A percentile compares a stretch with the other conserved stretches of the same genome.
Evolutionary conservation across 2,329 filamentous ascomycete species (phyloP).

Genomic region (Talaromyces sp.): DNA sequence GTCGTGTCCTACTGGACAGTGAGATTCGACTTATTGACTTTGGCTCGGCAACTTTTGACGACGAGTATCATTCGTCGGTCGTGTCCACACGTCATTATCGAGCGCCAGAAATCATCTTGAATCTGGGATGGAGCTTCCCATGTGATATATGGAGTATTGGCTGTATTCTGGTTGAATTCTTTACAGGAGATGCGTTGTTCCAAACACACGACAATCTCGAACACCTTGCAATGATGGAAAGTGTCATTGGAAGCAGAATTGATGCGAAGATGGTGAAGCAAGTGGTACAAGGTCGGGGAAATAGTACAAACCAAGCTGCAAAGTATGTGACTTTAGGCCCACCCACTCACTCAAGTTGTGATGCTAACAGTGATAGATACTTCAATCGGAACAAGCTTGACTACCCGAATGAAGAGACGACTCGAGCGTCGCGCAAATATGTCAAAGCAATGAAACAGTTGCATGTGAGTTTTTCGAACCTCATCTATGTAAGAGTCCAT

Average conservation of each 20-base stretch:
- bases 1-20: constrained; percentile 59
- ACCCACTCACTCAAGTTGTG: constrained; percentile 7
- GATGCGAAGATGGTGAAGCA: constrained; percentile 52
- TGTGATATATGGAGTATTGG: constrained; percentile 67
- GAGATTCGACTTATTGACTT: constrained; percentile 65
- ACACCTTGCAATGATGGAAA: constrained; percentile 66
- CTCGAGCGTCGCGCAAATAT: constrained; percentile 60
- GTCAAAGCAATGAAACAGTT: constrained; percentile 64
- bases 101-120: constrained; percentile 63
- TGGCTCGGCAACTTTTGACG: constrained; percentile 62
- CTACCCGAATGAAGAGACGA: constrained; percentile 60
- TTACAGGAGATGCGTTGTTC: constrained; percentile 63
- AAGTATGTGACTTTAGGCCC: constrained; percentile 44
- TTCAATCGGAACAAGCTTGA: constrained; percentile 55
- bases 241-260: constrained; percentile 53
- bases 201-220: constrained; percentile 65
- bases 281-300: constrained; percentile 46
- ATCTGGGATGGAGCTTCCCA: constrained; percentile 63
- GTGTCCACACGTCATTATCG: constrained; percentile 63
- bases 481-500: not conserved
- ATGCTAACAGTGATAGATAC: constrained; percentile 43
- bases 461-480: constrained; percentile 42
- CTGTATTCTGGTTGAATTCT: constrained; percentile 64
- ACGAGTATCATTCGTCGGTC: constrained; percentile 64
- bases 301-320: constrained; percentile 49